These are phyloP conservation scores for Lactarius evosmus DNA, from an alignment of 768 basidiomycete species.

Conservation along the genomic window DNA sequence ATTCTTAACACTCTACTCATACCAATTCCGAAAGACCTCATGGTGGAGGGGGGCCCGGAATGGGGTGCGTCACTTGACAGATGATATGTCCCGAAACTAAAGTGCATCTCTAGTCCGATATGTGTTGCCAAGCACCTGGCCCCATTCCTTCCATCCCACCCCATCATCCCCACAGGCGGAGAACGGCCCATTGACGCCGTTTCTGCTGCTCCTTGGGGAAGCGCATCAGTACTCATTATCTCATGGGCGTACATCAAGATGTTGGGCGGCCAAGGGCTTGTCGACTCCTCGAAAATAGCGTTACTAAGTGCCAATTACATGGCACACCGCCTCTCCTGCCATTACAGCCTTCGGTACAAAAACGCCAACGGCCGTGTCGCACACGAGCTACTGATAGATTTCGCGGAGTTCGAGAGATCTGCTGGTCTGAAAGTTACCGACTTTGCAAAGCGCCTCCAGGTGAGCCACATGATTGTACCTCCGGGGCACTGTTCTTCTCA, in stretches of 20 bases:
- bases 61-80: slow-evolving; percentile 55
- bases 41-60: slow-evolving; percentile 95
- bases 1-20: slow-evolving; percentile 1
- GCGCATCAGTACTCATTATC: slow-evolving; percentile 91
- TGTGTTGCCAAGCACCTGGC: slow-evolving; percentile 91
- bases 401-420: slow-evolving; percentile 89
- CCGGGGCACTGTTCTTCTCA: slow-evolving; percentile 6
- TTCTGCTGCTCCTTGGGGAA: slow-evolving; percentile 90
- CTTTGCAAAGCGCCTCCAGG: slow-evolving; percentile 94
- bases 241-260: slow-evolving; percentile 99
- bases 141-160: slow-evolving; percentile 92
- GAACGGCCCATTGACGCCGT: slow-evolving; percentile 80
- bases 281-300: slow-evolving; percentile 80
- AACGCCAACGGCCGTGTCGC: slow-evolving; percentile 91
- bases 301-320: slow-evolving; percentile 97
- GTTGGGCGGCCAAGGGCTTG: slow-evolving; percentile 92
- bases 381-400: slow-evolving; percentile 92
- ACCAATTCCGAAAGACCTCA: slow-evolving; percentile 61
- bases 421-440: slow-evolving; percentile 92
- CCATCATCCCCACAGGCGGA: slow-evolving; percentile 63
- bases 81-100: slow-evolving; percentile 12
- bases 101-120: slow-evolving; percentile 60
- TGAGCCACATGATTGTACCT: slow-evolving; percentile 30
- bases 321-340: slow-evolving; percentile 77
- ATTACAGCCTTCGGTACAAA: slow-evolving; percentile 86